Evolutionary conservation across 192 early-diverging fungal genomes (phyloP).

Genomic region (Cladochytrium replicatum): DNA sequence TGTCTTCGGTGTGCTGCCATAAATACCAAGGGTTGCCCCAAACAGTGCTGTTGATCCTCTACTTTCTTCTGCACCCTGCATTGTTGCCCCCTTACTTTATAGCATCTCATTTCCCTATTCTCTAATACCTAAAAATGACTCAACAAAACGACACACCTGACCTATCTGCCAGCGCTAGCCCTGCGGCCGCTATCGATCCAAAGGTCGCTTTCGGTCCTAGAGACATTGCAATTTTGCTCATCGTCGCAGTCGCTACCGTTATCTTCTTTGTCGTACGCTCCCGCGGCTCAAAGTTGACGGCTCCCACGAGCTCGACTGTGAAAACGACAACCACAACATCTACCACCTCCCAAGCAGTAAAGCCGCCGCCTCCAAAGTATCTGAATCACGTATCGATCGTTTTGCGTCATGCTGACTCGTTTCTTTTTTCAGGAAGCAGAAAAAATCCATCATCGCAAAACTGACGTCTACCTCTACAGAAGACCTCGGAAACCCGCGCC

Average conservation of each 20-base stretch:
- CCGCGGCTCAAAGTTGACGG: neutral
- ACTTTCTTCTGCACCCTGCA: no score
- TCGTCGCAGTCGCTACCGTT: slow-evolving; percentile 14
- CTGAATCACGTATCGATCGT: slow-evolving; percentile 1
- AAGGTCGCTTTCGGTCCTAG: slow-evolving; percentile 21
- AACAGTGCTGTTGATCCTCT: no score
- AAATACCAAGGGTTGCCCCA: no score
- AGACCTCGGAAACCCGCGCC: slow-evolving; percentile 17
- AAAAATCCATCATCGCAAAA: slow-evolving; percentile 31
- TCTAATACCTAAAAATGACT: no score
- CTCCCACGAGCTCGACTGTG: neutral
- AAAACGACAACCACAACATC: neutral
- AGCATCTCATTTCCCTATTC: no score
- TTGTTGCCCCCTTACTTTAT: no score
- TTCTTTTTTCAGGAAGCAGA: slow-evolving; percentile 6
- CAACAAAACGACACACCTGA: no score
- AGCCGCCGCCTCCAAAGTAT: slow-evolving; percentile 1
- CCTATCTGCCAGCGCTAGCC: no score
- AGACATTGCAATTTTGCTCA: slow-evolving; percentile 22
- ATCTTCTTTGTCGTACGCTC: slow-evolving; percentile 12
- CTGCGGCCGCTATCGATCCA: no score
- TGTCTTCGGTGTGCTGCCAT: no score
- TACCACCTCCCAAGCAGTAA: neutral
- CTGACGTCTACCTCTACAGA: no score
- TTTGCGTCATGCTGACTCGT: neutral